Percentiles rank a stretch among this genome's conserved stretches.
Conservation (phyloP, 331 rosid species). For the Malus hybrid region DNA sequence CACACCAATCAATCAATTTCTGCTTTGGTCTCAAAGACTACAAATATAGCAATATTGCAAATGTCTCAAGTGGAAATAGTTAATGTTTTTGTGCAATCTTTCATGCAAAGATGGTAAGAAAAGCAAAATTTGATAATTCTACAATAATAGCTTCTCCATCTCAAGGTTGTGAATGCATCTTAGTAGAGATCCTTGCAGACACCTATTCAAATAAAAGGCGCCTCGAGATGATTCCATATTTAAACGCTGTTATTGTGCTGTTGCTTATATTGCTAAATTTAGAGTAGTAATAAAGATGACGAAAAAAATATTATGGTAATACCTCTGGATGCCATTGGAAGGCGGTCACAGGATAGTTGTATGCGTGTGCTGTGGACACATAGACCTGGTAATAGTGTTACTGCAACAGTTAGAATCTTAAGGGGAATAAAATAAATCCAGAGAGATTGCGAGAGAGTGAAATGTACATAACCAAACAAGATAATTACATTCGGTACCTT, state of each 20-base stretch:
- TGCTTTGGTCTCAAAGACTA: neutral
- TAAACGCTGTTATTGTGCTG: neutral
- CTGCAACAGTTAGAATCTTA: constrained; percentile 1
- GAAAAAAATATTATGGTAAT: constrained; percentile 6
- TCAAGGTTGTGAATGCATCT: neutral
- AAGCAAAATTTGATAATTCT: neutral
- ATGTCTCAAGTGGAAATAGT: neutral
- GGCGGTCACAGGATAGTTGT: constrained; percentile 76
- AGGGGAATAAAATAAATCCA: neutral
- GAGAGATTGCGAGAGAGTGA: neutral
- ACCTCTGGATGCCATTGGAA: constrained; percentile 99
- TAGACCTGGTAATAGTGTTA: constrained; percentile 45
- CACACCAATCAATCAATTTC: neutral
- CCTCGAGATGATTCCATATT: neutral
- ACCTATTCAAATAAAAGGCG: neutral
- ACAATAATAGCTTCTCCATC: neutral
- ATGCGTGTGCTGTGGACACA: constrained; percentile 64
- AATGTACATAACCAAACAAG: neutral
- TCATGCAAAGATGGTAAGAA: neutral
- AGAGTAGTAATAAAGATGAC: too few species aligned
- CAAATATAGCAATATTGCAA: neutral
- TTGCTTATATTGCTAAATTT: neutral
- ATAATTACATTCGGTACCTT: constrained; percentile 33
- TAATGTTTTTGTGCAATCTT: neutral
- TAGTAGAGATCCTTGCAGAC: neutral